phyloP scores from a whole-genome alignment of 768 basidiomycete species.

The Gloeopeniophorella convolvens region DNA sequence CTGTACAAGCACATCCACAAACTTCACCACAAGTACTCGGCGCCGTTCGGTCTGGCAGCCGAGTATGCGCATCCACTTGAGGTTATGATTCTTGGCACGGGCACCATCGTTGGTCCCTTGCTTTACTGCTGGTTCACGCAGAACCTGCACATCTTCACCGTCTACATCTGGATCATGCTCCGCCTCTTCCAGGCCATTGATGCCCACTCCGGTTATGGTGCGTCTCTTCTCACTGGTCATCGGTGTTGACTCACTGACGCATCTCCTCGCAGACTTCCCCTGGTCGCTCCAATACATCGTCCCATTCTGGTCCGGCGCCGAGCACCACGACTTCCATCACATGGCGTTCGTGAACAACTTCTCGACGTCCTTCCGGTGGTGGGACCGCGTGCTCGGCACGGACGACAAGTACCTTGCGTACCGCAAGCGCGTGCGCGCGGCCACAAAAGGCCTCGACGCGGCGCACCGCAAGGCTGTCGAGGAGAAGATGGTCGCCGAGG shows the following conservation, averaged over 20 bases:
- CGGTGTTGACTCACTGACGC: background rate
- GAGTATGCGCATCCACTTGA: conserved; percentile 98
- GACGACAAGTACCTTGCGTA: conserved; percentile 86
- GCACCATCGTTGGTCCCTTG: conserved; percentile 84
- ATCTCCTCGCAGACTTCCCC: conserved; percentile 67
- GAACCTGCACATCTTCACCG: conserved; percentile 85
- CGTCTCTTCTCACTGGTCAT: conserved; percentile 8
- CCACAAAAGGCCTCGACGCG: conserved; percentile 37
- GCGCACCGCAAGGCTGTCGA: conserved; percentile 52
- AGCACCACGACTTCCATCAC: conserved; percentile 98
- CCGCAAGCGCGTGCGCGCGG: conserved; percentile 56
- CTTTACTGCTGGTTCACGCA: conserved; percentile 73
- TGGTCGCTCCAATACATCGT: conserved; percentile 92
- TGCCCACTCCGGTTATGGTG: conserved; percentile 95
- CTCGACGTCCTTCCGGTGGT: conserved; percentile 92
- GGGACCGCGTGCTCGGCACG: conserved; percentile 84
- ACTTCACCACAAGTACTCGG: conserved; percentile 94
- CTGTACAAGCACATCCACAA: conserved; percentile 95
- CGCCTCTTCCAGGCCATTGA: conserved; percentile 97
- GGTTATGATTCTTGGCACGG: conserved; percentile 88
- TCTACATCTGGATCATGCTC: conserved; percentile 91
- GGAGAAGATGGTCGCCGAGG: conserved; percentile 56
- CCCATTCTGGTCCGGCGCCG: conserved; percentile 96
- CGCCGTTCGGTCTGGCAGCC: conserved; percentile 94
- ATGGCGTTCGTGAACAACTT: conserved; percentile 94